A percentile compares a stretch with the other conserved stretches of the same genome.
Evolutionary conservation across 202 grass and related monocot genomes (phyloP).

Genomic region (Musa balbisiana): DNA sequence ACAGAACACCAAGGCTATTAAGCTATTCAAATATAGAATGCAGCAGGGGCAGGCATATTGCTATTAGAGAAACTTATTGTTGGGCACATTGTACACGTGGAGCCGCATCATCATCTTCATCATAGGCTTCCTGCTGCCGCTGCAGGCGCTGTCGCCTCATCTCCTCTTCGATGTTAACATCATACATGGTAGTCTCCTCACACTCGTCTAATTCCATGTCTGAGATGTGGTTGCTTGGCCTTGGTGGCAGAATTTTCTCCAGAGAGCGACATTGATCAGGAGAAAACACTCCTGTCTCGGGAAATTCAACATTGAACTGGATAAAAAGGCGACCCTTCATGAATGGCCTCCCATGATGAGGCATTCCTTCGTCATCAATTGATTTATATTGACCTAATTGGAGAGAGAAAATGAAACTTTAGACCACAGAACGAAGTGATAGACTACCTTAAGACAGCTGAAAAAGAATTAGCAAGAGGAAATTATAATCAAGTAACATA

Average conservation of each 20-base stretch:
- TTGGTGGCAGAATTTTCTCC: conserved; percentile 37
- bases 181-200: conserved; percentile 69
- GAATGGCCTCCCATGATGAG: conserved; percentile 70
- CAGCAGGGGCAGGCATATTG: neutral
- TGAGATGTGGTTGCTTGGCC: conserved; percentile 33
- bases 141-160: conserved; percentile 56
- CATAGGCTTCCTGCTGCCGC: conserved; percentile 55
- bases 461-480: neutral
- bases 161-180: conserved; percentile 92
- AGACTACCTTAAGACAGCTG: no score
- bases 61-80: conserved; percentile 32
- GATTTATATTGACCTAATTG: conserved; percentile 69
- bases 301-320: conserved; percentile 74
- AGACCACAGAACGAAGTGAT: no score
- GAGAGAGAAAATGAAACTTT: neutral
- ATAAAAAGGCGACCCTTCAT: conserved; percentile 83
- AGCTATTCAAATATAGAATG: neutral
- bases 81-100: conserved; percentile 90
- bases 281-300: conserved; percentile 41
- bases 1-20: neutral
- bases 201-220: conserved; percentile 66
- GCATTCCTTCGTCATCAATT: conserved; percentile 90
- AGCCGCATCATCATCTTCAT: conserved; percentile 52
- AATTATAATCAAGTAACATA: conserved; percentile 11
- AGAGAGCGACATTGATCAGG: conserved; percentile 32